A percentile compares a stretch with the other conserved stretches of the same genome.
These are phyloP conservation scores for Berberis thunbergii DNA, from an alignment of 164 flowering plant genomes.

Conservation along the genomic window DNA sequence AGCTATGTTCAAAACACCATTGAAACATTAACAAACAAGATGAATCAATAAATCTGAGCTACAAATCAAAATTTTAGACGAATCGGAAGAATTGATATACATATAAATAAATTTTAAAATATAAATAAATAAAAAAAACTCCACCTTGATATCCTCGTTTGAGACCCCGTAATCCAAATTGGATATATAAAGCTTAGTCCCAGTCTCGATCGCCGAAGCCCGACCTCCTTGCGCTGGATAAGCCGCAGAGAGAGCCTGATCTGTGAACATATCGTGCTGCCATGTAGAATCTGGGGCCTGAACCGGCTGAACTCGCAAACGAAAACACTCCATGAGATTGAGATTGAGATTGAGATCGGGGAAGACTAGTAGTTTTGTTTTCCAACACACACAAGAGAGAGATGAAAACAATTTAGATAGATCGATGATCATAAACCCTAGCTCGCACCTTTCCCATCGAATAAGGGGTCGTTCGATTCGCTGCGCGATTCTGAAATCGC, in stretches of 20 bases:
- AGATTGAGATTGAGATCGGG: too few relatives aligned
- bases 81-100: too few relatives aligned
- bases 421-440: conserved; percentile 12
- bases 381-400: background rate
- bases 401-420: background rate
- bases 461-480: conserved; percentile 61
- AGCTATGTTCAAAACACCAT: too few relatives aligned
- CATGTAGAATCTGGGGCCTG: conserved; percentile 70
- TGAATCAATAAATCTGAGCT: too few relatives aligned
- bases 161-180: conserved; percentile 85
- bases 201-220: conserved; percentile 63
- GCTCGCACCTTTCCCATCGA: conserved; percentile 39
- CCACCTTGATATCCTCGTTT: conserved; percentile 82
- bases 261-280: conserved; percentile 70
- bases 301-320: conserved; percentile 3
- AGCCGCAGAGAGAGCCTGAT: conserved; percentile 13
- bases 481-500: conserved; percentile 46
- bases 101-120: background rate
- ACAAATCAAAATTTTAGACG: too few relatives aligned
- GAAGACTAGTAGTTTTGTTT: too few relatives aligned
- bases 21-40: too few relatives aligned
- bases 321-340: background rate
- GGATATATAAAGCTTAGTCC: conserved; percentile 79
- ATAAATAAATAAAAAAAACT: background rate
- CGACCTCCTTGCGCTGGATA: conserved; percentile 27